These are phyloP conservation scores for Cytospora paraplurivora DNA, from an alignment of 2,329 filamentous ascomycete species.

Conservation along the genomic window DNA sequence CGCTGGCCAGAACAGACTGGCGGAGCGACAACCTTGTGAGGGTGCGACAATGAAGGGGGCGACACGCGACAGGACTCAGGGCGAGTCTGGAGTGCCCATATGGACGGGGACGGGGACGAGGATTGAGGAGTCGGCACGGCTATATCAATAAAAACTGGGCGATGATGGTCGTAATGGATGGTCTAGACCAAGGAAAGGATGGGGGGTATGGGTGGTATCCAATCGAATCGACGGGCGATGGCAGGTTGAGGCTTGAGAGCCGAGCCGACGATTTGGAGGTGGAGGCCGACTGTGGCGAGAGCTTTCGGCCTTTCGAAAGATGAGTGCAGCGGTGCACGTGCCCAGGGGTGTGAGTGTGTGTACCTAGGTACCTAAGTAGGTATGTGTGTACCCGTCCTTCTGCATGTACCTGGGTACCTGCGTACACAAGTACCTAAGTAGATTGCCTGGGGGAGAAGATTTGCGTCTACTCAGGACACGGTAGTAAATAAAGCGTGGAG, in stretches of 20 bases:
- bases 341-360: background rate
- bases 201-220: constrained; percentile 17
- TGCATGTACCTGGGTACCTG: background rate
- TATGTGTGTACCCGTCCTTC: background rate
- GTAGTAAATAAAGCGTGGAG: background rate
- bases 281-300: constrained; percentile 25
- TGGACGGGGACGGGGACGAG: constrained; percentile 6
- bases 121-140: constrained; percentile 12
- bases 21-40: background rate
- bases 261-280: background rate
- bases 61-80: constrained; percentile 20
- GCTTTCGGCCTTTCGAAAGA: constrained; percentile 8
- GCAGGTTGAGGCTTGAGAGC: constrained; percentile 24
- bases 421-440: background rate
- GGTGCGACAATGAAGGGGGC: constrained; percentile 3
- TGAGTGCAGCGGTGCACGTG: background rate
- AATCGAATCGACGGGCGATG: constrained; percentile 22
- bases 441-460: too few species aligned
- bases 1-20: background rate
- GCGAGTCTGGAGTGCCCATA: constrained; percentile 19
- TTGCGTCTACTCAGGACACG: background rate
- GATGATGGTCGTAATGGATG: constrained; percentile 14
- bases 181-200: constrained; percentile 23
- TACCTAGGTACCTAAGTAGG: background rate
- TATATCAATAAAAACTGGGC: constrained; percentile 20